Conservation (phyloP, 441 rosid genomes). For the Jatropha podagrica region DNA sequence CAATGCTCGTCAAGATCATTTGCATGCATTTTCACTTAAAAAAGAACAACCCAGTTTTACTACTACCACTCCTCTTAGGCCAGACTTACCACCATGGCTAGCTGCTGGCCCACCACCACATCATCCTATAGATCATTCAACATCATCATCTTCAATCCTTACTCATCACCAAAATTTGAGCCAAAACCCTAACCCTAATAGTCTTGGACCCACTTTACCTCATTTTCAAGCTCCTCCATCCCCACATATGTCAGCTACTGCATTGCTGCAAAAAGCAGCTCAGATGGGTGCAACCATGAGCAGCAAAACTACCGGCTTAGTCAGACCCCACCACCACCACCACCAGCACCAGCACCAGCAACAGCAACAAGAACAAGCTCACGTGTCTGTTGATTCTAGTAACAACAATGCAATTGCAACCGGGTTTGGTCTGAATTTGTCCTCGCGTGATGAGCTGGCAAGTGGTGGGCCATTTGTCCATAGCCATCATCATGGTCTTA, state of each 20-base stretch:
- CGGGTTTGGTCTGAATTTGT: slow-evolving; percentile 42
- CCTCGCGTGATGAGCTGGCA: slow-evolving; percentile 44
- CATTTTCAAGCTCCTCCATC: slow-evolving; percentile 28
- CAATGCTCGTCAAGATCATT: slow-evolving; percentile 26
- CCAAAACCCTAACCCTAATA: slow-evolving; percentile 53
- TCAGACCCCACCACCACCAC: slow-evolving; percentile 32
- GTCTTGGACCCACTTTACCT: slow-evolving; percentile 39
- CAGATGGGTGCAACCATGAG: slow-evolving; percentile 82
- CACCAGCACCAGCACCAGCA: not conserved
- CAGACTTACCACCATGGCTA: slow-evolving; percentile 54
- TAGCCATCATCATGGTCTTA: slow-evolving; percentile 16
- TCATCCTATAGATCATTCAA: slow-evolving; percentile 28
- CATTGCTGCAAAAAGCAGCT: slow-evolving; percentile 88
- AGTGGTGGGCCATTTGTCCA: slow-evolving; percentile 30
- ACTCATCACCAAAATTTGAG: slow-evolving; percentile 32
- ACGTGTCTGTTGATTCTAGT: slow-evolving; percentile 34
- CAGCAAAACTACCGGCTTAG: slow-evolving; percentile 23
- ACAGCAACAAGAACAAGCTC: slow-evolving; percentile 37
- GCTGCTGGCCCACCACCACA: slow-evolving; percentile 28
- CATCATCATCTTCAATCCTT: slow-evolving; percentile 34
- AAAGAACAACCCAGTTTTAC: slow-evolving; percentile 42
- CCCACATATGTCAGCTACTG: slow-evolving; percentile 91
- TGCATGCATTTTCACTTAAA: slow-evolving; percentile 40
- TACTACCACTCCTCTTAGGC: slow-evolving; percentile 19
- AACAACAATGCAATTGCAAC: slow-evolving; percentile 19